Conservation (phyloP, 2,329 filamentous ascomycete genomes). For the Gyromitra esculenta region DNA sequence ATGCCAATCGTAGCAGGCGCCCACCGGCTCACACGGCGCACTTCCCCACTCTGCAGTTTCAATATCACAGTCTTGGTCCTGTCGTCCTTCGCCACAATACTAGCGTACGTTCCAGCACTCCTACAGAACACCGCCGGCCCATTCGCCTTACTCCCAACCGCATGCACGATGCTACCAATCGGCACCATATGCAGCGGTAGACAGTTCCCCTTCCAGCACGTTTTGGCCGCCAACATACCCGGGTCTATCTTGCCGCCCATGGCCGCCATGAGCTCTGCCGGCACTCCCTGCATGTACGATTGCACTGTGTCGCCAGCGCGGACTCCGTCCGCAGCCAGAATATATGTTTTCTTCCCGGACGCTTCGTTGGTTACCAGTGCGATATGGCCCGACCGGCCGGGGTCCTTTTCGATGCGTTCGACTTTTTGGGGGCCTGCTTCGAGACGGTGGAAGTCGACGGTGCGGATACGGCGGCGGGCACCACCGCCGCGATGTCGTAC, state of each 20-base stretch:
- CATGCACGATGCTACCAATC: constrained; percentile 90
- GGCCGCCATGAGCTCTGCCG: constrained; percentile 81
- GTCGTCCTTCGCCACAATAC: constrained; percentile 88
- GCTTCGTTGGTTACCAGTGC: constrained; percentile 81
- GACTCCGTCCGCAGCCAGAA: constrained; percentile 94
- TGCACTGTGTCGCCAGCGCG: constrained; percentile 89
- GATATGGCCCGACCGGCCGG: constrained; percentile 90
- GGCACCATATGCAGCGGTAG: constrained; percentile 95
- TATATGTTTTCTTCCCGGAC: constrained; percentile 83
- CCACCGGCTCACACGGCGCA: constrained; percentile 87
- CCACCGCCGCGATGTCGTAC: constrained; percentile 93
- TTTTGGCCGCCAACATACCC: constrained; percentile 93
- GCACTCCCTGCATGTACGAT: constrained; percentile 90
- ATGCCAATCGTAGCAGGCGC: constrained; percentile 95
- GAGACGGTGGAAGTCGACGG: constrained; percentile 84
- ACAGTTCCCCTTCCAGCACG: constrained; percentile 93
- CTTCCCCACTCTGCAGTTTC: constrained; percentile 89
- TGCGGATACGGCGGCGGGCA: constrained; percentile 88
- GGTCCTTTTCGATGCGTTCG: constrained; percentile 95
- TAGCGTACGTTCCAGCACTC: constrained; percentile 90
- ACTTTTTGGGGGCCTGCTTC: constrained; percentile 84
- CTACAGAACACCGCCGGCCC: constrained; percentile 89
- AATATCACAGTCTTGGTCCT: constrained; percentile 79
- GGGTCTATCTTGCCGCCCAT: constrained; percentile 96
- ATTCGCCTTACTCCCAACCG: constrained; percentile 79